Base-by-base conservation (phyloP, 2,329 filamentous ascomycete genomes). In the Aspergillus pseudonomiae region DNA sequence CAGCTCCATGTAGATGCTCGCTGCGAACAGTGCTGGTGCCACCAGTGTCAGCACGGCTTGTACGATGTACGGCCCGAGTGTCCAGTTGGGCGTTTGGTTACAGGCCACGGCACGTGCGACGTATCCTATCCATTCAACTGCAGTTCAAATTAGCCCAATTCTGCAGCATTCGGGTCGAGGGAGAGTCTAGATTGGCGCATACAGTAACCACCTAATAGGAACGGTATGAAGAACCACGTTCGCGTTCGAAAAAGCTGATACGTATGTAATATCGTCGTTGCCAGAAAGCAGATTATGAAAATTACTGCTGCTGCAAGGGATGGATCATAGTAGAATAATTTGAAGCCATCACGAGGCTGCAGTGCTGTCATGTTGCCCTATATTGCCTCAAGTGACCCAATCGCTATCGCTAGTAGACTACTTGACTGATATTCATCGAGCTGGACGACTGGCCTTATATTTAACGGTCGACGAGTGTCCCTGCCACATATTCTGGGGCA, bases 1-100 rank as follows among this genome's bases (percentile, higher is more conserved):
- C 7, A 72, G 63, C 19, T 67, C 59, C 70, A 72, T 72, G 30
- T 72, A 72, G 14, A 72, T 68, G 1, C 66, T 69, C 3, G 70
- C 70, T 0, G 70, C 67, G 32, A 72, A 69, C 7, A 72, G 59
- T 4, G 70, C 64, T 5, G 70, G 70, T 0, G 70, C 70, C 0
- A 72, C 50, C 4, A 72, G 61, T 21, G 71, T 61, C 6, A 71
- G 59, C 9, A 72, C 57, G 12, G 64, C 64, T 14, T 72, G 66
- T 12, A 63, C 56, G 9, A 72, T 62, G 21, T 69, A 72, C 11
- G 70, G 68, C 19, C 62, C 66, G 6, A 65, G 62, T 6, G 63
- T 63, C 62, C 63, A 72, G 50, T 72, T 30, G 5, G 70, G 70
- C 1, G 64, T 62, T 62, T 71, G 60, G 1, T 59, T 57, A n/a